Base-by-base conservation (phyloP, 2,329 filamentous ascomycete genomes). In the Trichophyton simii region DNA sequence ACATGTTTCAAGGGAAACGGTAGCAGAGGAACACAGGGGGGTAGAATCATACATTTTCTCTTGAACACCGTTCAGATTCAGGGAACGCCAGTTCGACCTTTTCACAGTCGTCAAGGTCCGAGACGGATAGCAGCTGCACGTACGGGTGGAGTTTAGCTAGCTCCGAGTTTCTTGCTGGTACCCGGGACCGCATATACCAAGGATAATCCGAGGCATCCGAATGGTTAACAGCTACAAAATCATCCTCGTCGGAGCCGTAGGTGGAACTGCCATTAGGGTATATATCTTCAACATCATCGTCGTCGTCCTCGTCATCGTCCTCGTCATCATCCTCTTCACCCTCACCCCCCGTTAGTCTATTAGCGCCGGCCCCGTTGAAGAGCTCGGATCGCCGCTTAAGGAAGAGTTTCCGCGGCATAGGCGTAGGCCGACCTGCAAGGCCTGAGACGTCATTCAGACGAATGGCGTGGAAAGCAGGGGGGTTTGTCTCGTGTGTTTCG, bases 91-190 rank as follows among this genome's bases (percentile, higher is more conserved):
- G 76, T 70, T 87, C 83, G 18, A 86, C 78, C 63, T 73, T 73
- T 64, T 82, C 75, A 71, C 83, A 85, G 66, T 81, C 74, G 20
- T 80, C 77, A 11, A 78, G 72, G 64, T 80, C 74, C 11, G 76
- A 76, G 54, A 73, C 65, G 46, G 83, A 88, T 58, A 96, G 80
- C 31, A 87, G 82, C 59, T 88, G 84, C n/a, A 88, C 82, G 68
- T 88, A 87, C 28, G 89, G 85, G 68, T 88, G 82, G 68, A 89
- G 82, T 58, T 82, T 78, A 67, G 86, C 85, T 8, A 76, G 65
- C 61, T 71, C 70, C 25, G 65, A 62, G 22, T 50, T 58, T 34
- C 60, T 71, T 69, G 60, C 52, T 11, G 71, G 71, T n/a, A 69
- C 68, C 18, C 72, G 71, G 54, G 72, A 73, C 44, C 73, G 74